A percentile compares a stretch with the other conserved stretches of the same genome.
Evolutionary conservation across 257 asterid genomes (phyloP).

Genomic region (Mentha longifolia): DNA sequence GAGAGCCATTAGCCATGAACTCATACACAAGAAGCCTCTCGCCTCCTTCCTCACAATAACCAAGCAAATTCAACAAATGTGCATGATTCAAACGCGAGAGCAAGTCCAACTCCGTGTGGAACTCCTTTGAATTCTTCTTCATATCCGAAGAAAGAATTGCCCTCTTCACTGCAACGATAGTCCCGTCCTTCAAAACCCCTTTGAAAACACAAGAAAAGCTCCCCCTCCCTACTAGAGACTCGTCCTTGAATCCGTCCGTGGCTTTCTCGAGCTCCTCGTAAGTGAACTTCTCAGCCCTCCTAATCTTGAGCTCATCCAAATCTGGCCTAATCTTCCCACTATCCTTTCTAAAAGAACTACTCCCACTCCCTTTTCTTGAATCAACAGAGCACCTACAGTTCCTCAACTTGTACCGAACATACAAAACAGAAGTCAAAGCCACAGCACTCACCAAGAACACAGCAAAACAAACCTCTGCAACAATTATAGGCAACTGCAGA

Average conservation of each 20-base stretch:
- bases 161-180: constrained; percentile 78
- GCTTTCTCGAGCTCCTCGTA: constrained; percentile 84
- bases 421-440: constrained; percentile 55
- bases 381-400: constrained; percentile 68
- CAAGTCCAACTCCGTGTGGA: constrained; percentile 83
- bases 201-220: constrained; percentile 88
- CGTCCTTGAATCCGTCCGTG: constrained; percentile 72
- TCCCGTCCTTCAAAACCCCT: constrained; percentile 81
- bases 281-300: constrained; percentile 77
- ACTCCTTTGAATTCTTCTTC: constrained; percentile 82
- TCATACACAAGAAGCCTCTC: constrained; percentile 89
- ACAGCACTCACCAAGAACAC: constrained; percentile 69
- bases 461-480: constrained; percentile 76
- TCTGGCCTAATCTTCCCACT: constrained; percentile 62
- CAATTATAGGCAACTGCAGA: constrained; percentile 66
- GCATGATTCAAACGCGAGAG: constrained; percentile 89
- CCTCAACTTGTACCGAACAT: constrained; percentile 70
- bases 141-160: constrained; percentile 73
- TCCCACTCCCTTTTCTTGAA: constrained; percentile 40
- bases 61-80: constrained; percentile 77
- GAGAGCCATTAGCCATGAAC: constrained; percentile 94
- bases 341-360: constrained; percentile 50
- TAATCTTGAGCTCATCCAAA: constrained; percentile 67
- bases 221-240: constrained; percentile 81
- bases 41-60: constrained; percentile 87